A percentile compares a stretch with the other conserved stretches of the same genome.
Evolutionary conservation across 768 basidiomycete genomes (phyloP).

Genomic region (Amanita phalloides): DNA sequence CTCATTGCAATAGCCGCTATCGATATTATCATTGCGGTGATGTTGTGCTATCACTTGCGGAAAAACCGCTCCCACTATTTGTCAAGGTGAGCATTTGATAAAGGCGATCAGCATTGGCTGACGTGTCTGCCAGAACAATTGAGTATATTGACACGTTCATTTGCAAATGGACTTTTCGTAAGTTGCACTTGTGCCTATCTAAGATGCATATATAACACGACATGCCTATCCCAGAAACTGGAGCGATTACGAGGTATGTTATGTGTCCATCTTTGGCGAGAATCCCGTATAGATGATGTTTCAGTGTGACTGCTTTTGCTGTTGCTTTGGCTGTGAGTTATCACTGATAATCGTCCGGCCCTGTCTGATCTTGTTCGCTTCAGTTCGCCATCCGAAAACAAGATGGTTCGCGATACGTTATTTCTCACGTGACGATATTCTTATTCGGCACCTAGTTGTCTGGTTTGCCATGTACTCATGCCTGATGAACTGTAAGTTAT

Average conservation of each 20-base stretch:
- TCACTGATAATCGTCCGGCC: not conserved
- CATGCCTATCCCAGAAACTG: not conserved
- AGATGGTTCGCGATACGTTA: not conserved
- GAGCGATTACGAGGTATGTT: not conserved
- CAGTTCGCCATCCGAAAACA: not conserved
- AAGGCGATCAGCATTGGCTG: not conserved
- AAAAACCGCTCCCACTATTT: not conserved
- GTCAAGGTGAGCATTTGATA: not conserved
- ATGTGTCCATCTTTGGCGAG: not conserved
- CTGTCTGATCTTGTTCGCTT: not conserved
- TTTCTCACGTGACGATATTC: not conserved
- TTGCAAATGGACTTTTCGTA: conserved; percentile 2
- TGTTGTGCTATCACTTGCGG: conserved; percentile 1
- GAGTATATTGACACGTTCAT: not conserved
- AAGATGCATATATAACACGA: not conserved
- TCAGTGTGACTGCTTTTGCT: not conserved
- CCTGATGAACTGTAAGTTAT: not conserved
- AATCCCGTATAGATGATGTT: too few species aligned
- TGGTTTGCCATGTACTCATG: not conserved
- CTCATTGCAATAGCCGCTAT: not conserved
- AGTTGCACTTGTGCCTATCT: not conserved
- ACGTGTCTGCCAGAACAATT: not conserved
- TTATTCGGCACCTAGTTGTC: not conserved
- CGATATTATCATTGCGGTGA: not conserved
- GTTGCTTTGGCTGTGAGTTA: not conserved